Conservation (phyloP, 148 eudicot genomes). For the Persicaria tinctoria region DNA sequence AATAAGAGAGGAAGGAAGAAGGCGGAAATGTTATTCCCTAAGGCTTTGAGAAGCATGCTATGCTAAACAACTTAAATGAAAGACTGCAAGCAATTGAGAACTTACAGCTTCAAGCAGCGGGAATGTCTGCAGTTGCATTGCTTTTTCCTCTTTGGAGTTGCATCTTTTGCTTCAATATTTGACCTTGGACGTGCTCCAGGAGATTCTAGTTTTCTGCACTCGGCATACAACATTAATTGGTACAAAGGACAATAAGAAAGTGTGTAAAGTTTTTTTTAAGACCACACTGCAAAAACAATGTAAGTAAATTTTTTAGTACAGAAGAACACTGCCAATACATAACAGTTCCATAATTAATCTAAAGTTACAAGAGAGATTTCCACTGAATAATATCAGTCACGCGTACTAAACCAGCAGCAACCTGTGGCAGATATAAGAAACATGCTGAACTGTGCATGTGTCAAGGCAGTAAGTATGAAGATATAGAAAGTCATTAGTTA, state of each 20-base stretch:
- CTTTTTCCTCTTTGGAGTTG: conserved; percentile 93
- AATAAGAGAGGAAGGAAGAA: too few relatives aligned
- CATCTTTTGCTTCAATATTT: conserved; percentile 65
- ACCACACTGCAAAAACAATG: not conserved
- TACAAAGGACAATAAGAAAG: not conserved
- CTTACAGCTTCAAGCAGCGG: conserved; percentile 92
- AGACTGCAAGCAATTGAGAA: conserved; percentile 10
- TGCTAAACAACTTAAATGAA: not conserved
- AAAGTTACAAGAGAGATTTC: not conserved
- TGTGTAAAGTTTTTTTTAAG: not conserved
- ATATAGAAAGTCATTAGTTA: not conserved
- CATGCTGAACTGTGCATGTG: not conserved
- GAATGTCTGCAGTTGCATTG: conserved; percentile 99
- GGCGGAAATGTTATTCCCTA: too few relatives aligned
- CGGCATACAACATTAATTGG: conserved; percentile 10
- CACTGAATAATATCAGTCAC: not conserved
- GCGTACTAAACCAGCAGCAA: not conserved
- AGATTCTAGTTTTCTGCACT: conserved; percentile 76
- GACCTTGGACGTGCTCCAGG: conserved; percentile 62
- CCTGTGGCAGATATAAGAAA: not conserved
- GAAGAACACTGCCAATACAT: not conserved
- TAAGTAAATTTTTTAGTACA: not conserved
- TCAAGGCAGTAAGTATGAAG: not conserved
- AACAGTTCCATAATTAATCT: not conserved
- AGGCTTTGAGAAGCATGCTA: not conserved